Evolutionary conservation across 352 stramenopile species (phyloP).

Genomic region (Pythium biforme): DNA sequence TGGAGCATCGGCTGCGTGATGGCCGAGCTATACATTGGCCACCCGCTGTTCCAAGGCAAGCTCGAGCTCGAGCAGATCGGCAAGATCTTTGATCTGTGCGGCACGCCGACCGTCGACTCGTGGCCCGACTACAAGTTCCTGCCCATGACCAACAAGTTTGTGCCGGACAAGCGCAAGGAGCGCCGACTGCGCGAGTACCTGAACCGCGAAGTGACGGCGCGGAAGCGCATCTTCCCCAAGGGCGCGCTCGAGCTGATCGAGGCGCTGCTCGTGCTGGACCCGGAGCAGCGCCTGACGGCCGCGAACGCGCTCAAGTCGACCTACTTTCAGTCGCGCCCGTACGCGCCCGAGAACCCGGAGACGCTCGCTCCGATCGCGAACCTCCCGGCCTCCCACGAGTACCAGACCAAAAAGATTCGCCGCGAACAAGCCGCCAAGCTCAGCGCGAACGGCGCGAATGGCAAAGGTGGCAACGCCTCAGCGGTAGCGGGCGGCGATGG

Average conservation of each 20-base stretch:
- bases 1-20: conserved; percentile 94
- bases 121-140: conserved; percentile 89
- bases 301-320: conserved; percentile 90
- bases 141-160: conserved; percentile 78
- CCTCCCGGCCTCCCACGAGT: conserved; percentile 80
- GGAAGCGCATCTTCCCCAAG: conserved; percentile 81
- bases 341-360: conserved; percentile 56
- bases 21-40: conserved; percentile 83
- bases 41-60: conserved; percentile 87
- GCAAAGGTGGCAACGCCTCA: conserved; percentile 10
- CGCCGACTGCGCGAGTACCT: conserved; percentile 69
- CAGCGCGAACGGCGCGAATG: conserved; percentile 40
- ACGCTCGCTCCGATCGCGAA: conserved; percentile 69
- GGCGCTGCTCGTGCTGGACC: conserved; percentile 94
- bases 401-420: conserved; percentile 89
- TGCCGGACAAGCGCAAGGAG: conserved; percentile 73
- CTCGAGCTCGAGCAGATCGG: conserved; percentile 86
- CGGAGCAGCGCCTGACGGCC: conserved; percentile 91
- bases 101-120: conserved; percentile 73
- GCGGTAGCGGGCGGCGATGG: neutral
- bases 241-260: conserved; percentile 91
- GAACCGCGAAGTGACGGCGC: conserved; percentile 63
- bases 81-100: conserved; percentile 88
- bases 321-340: conserved; percentile 92
- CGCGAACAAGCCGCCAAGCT: conserved; percentile 79